phyloP scores from a whole-genome alignment of 768 basidiomycete species.

The Lactarius hengduanensis region DNA sequence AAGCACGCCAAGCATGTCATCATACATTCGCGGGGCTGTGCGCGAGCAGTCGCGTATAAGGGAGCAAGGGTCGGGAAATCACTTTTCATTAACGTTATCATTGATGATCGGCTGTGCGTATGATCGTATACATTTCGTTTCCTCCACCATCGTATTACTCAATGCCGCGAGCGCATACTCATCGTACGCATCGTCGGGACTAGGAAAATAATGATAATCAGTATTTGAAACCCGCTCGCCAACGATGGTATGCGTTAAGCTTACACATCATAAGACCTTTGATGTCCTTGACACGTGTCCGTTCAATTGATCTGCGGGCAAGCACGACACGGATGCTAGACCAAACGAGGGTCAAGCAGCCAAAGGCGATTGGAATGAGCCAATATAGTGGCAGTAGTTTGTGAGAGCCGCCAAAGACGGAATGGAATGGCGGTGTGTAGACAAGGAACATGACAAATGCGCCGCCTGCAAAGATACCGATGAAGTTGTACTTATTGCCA shows the following conservation, averaged over 20 bases:
- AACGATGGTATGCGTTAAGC: slow-evolving; percentile 33
- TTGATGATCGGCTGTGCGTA: neutral
- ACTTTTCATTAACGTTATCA: slow-evolving; percentile 6
- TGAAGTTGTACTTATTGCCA: slow-evolving; percentile 63
- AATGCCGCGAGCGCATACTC: slow-evolving; percentile 32
- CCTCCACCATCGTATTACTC: neutral
- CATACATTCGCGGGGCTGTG: neutral
- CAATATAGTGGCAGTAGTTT: slow-evolving; percentile 63
- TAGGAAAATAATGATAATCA: slow-evolving; percentile 32
- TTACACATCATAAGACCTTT: slow-evolving; percentile 70
- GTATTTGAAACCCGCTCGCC: neutral
- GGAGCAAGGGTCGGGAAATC: neutral
- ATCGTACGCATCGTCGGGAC: slow-evolving; percentile 47
- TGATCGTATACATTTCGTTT: slow-evolving; percentile 4
- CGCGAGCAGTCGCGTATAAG: neutral
- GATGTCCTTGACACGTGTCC: slow-evolving; percentile 59
- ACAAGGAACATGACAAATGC: slow-evolving; percentile 65
- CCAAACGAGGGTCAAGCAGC: slow-evolving; percentile 55
- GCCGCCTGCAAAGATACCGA: slow-evolving; percentile 59
- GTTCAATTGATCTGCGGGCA: slow-evolving; percentile 53
- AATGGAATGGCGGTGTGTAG: slow-evolving; percentile 66
- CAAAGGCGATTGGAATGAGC: slow-evolving; percentile 64
- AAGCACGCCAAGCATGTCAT: neutral
- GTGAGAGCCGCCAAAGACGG: slow-evolving; percentile 63
- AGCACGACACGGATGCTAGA: slow-evolving; percentile 57